phyloP scores from a whole-genome alignment of 805 yeast genomes.

The Ogataea methanolica region DNA sequence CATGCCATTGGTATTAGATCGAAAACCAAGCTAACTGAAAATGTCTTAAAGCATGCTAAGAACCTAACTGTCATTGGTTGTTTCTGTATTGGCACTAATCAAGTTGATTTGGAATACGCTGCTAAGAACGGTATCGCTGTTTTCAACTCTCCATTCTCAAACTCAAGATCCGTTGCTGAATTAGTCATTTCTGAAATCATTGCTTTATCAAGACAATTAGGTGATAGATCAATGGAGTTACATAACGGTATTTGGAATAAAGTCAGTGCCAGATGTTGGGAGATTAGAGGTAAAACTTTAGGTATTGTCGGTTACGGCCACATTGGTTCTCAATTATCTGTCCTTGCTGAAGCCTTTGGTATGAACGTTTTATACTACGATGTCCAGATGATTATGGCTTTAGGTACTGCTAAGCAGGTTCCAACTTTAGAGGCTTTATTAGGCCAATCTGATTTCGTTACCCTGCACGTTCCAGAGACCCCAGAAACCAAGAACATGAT shows the following conservation, averaged over 20 bases:
- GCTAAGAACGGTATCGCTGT: conserved; percentile 93
- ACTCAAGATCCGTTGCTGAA: conserved; percentile 98
- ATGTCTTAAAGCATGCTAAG: conserved; percentile 78
- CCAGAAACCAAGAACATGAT: conserved; percentile 88
- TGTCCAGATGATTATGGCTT: conserved; percentile 85
- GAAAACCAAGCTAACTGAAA: conserved; percentile 82
- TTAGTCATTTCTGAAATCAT: conserved; percentile 93
- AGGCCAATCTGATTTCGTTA: conserved; percentile 76
- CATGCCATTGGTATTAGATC: conserved; percentile 99
- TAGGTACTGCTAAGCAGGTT: conserved; percentile 96
- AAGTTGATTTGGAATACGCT: conserved; percentile 88
- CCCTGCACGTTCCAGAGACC: conserved; percentile 93
- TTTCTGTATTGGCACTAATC: conserved; percentile 99
- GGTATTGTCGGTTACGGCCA: conserved; percentile 98
- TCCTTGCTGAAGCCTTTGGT: conserved; percentile 96
- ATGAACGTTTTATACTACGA: conserved; percentile 95
- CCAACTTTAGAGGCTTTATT: conserved; percentile 78
- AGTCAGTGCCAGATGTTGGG: conserved; percentile 95
- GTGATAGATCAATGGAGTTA: conserved; percentile 93
- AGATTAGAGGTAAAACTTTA: conserved; percentile 95
- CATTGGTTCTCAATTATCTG: conserved; percentile 95
- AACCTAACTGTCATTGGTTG: conserved; percentile 91
- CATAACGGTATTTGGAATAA: conserved; percentile 98
- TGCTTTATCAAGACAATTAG: conserved; percentile 90
- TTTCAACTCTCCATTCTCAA: conserved; percentile 89